Base-by-base conservation (phyloP, 2,329 filamentous ascomycete genomes). In the Penicillium sp. region DNA sequence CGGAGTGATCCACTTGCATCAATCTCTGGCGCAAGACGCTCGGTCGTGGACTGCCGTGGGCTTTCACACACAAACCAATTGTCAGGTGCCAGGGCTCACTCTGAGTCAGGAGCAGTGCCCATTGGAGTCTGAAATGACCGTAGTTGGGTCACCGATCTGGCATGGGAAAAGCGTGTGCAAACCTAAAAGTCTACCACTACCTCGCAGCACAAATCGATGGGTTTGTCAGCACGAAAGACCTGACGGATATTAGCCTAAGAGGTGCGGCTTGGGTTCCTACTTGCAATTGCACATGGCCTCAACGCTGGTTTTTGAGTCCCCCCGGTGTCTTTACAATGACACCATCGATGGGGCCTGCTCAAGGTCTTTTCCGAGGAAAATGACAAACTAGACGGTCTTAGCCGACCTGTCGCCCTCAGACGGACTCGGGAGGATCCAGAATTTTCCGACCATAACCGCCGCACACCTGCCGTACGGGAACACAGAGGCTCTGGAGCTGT, bases 361-460 rank as follows among this genome's bases (percentile, higher is more conserved):
- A 28, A 29, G 27, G 6, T 39, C 24, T 55, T 57, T 55, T 43
- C 55, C 52, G 48, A 49, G 53, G 50, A 52, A 29, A 54, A 51
- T 11, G 27, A 25, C n/a, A 43, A 43, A 33, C 13, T 25, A 29
- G 40, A 50, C 35, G 35, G 43, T 38, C 47, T 40, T 47, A 52
- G 45, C 35, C 46, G 42, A n/a, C 26, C 18, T 18, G 18, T 18
- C 18, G 18, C 18, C 18, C 18, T 18, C 18, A 18, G 3, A 18
- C 18, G 41, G 42, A 32, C 29, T 48, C 45, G 47, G 47, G 34
- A 47, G 34, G 54, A 47, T 47, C 57, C 57, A 59, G 55, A 59
- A 48, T 29, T 59, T 59, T 57, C 57, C 57, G 55, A 34, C 49
- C 55, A 33, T 59, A 58, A 47, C 57, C 57, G 57, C 49, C 9